These are phyloP conservation scores for Vigna nakashimae DNA, from an alignment of 306 rosid genomes.

Conservation along the genomic window DNA sequence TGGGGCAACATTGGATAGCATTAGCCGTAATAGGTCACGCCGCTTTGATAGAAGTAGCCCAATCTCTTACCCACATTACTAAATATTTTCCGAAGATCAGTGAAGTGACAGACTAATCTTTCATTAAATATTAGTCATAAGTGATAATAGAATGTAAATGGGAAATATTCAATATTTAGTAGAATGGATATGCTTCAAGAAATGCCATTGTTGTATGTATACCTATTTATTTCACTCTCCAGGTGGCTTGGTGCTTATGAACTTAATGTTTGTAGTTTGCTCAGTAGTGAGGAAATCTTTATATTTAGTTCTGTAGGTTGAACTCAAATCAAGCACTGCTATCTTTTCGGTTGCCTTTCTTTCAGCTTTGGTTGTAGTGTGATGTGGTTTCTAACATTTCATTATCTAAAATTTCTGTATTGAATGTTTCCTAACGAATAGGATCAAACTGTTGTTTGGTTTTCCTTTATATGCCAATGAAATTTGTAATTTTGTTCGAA, in stretches of 20 bases:
- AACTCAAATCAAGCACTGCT: slow-evolving; percentile 13
- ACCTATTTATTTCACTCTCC: slow-evolving; percentile 31
- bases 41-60: slow-evolving; percentile 65
- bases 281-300: slow-evolving; percentile 14
- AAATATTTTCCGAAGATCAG: slow-evolving; percentile 39
- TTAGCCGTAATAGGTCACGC: slow-evolving; percentile 69
- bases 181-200: slow-evolving; percentile 34
- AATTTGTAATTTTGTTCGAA: background rate
- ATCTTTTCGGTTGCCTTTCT: background rate
- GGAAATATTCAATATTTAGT: slow-evolving; percentile 27
- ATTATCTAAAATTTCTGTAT: background rate
- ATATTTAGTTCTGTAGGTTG: slow-evolving; percentile 27
- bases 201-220: slow-evolving; percentile 42
- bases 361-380: slow-evolving; percentile 17
- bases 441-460: background rate
- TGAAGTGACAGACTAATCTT: slow-evolving; percentile 42
- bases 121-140: slow-evolving; percentile 37
- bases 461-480: slow-evolving; percentile 7
- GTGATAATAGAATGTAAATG: slow-evolving; percentile 43
- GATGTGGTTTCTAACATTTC: slow-evolving; percentile 19
- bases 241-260: slow-evolving; percentile 37
- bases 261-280: slow-evolving; percentile 27
- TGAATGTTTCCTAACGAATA: background rate
- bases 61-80: slow-evolving; percentile 54
- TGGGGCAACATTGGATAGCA: slow-evolving; percentile 71